phyloP scores from a whole-genome alignment of 169 alveolate species.

The Toxoplasma gondii region DNA sequence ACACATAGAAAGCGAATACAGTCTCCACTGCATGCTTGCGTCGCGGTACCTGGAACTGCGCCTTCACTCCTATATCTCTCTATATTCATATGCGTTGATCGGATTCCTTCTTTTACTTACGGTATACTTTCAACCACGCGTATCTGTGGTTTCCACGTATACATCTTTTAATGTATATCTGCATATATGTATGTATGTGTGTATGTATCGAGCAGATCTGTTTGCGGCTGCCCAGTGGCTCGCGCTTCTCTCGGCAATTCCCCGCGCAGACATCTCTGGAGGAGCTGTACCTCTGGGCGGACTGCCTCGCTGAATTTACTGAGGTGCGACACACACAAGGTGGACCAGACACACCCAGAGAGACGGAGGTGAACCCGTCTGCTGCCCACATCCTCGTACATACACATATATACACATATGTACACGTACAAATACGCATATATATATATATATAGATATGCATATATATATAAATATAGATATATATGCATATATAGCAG shows the following conservation, averaged over 20 bases:
- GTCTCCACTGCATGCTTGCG: not conserved
- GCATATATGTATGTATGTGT: not conserved
- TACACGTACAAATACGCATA: not conserved
- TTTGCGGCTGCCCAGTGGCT: not conserved
- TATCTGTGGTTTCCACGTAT: not conserved
- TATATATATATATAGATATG: conserved; percentile 8
- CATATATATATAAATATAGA: too few relatives aligned
- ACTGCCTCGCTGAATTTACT: not conserved
- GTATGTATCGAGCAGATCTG: not conserved
- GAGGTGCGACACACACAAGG: not conserved
- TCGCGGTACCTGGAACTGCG: not conserved
- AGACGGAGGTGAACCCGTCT: too few relatives aligned
- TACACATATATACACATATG: not conserved
- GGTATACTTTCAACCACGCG: too few relatives aligned
- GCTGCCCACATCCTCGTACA: too few relatives aligned
- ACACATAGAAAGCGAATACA: too few relatives aligned
- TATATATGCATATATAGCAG: not conserved
- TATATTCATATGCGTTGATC: not conserved
- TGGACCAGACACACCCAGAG: not conserved
- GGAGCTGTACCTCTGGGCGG: conserved; percentile 31
- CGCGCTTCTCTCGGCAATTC: not conserved
- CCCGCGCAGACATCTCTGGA: not conserved
- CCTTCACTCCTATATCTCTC: not conserved
- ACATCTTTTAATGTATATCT: not conserved
- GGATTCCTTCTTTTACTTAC: too few relatives aligned